A percentile compares a stretch with the other conserved stretches of the same genome.
Evolutionary conservation across 202 grass and related monocot species (phyloP).

Genomic region (Sporobolus alterniflorus): DNA sequence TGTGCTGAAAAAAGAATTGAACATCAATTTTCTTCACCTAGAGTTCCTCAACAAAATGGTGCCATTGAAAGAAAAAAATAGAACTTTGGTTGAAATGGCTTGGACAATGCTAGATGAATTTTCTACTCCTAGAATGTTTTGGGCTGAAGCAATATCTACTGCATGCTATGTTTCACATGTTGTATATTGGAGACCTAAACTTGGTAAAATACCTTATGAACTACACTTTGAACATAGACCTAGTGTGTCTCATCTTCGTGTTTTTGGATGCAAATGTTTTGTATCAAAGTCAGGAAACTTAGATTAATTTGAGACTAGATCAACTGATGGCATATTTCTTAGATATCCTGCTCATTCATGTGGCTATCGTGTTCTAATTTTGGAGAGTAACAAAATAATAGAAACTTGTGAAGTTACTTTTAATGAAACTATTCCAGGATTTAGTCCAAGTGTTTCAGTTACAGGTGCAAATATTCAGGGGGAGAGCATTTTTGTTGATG

Average conservation of each 20-base stretch:
- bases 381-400: neutral
- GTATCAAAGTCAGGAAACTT: neutral
- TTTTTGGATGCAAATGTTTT: neutral
- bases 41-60: neutral
- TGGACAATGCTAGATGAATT: neutral
- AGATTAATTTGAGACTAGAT: neutral
- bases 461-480: neutral
- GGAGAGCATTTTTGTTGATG: slow-evolving; percentile 3
- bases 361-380: neutral
- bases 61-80: neutral
- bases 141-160: neutral
- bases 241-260: neutral
- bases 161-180: neutral
- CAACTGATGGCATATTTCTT: neutral
- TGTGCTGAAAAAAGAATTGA: neutral
- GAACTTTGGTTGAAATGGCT: neutral
- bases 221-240: neutral
- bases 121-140: neutral
- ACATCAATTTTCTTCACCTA: neutral
- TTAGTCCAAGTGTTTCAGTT: neutral
- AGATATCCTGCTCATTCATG: neutral
- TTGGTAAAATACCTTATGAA: neutral
- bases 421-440: slow-evolving; percentile 3
- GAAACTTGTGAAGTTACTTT: slow-evolving; percentile 14
- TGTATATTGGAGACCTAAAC: neutral